These are phyloP conservation scores for Dendrobium nobile DNA, from an alignment of 106 monocot species.

Conservation along the genomic window DNA sequence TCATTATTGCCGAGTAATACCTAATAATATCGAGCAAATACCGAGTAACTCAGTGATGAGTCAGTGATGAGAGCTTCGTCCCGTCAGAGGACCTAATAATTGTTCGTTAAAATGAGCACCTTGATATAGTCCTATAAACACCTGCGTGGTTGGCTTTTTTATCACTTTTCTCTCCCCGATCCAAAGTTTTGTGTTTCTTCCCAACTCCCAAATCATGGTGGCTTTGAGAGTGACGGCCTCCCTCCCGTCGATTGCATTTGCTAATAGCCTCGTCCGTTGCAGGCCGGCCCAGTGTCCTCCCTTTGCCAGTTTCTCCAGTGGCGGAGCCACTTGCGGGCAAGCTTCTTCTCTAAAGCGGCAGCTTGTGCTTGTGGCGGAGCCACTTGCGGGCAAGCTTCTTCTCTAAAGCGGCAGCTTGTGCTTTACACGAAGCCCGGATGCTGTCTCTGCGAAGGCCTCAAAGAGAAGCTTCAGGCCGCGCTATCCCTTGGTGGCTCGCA, in stretches of 20 bases:
- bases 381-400: not conserved
- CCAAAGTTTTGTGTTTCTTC: no score
- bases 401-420: constrained; percentile 37
- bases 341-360: constrained; percentile 10
- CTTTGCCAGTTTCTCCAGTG: not conserved
- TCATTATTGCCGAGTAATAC: no score
- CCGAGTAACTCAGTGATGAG: no score
- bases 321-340: not conserved
- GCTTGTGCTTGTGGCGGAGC: constrained; percentile 40
- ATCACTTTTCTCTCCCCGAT: no score
- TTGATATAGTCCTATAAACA: no score
- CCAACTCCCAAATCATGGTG: no score
- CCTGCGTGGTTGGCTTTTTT: no score
- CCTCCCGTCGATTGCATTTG: not conserved
- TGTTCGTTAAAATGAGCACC: no score
- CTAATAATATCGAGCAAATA: no score
- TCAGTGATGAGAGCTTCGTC: no score
- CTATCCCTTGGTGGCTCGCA: constrained; percentile 48
- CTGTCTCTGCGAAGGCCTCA: constrained; percentile 92
- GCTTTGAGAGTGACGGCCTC: not conserved
- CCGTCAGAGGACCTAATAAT: no score
- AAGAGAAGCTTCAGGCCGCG: constrained; percentile 87
- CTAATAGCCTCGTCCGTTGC: not conserved
- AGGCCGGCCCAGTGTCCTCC: not conserved
- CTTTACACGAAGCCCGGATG: no score